These are phyloP conservation scores for Peronosclerospora sorghi DNA, from an alignment of 352 stramenopile species.

Conservation along the genomic window DNA sequence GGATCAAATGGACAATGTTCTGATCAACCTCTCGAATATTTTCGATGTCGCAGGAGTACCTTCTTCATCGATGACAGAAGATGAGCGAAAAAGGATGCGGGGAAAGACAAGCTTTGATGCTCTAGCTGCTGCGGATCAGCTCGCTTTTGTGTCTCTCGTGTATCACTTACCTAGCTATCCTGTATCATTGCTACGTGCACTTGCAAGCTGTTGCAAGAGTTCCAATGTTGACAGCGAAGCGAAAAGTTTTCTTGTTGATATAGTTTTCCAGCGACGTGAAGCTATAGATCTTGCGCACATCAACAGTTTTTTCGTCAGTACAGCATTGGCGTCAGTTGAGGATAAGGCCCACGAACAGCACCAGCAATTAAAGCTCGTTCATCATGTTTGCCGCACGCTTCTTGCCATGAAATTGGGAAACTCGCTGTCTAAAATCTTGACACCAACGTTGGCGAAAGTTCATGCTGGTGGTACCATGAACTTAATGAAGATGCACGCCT, in stretches of 20 bases:
- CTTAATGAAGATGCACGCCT: slow-evolving; percentile 40
- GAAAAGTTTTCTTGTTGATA: slow-evolving; percentile 80
- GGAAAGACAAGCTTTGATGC: slow-evolving; percentile 41
- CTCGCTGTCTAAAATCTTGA: slow-evolving; percentile 58
- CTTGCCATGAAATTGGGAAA: slow-evolving; percentile 53
- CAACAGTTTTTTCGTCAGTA: slow-evolving; percentile 74
- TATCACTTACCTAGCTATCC: slow-evolving; percentile 70
- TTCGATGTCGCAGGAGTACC: slow-evolving; percentile 37
- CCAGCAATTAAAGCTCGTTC: slow-evolving; percentile 46
- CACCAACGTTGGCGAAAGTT: slow-evolving; percentile 44
- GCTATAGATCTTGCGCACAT: slow-evolving; percentile 60
- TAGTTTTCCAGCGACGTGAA: slow-evolving; percentile 54
- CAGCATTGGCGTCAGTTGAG: slow-evolving; percentile 32
- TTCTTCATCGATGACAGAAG: slow-evolving; percentile 14
- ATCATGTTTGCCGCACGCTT: slow-evolving; percentile 56
- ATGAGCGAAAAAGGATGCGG: slow-evolving; percentile 17
- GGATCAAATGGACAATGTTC: slow-evolving; percentile 39
- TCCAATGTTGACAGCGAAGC: slow-evolving; percentile 37
- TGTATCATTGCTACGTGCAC: slow-evolving; percentile 46
- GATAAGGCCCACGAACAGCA: slow-evolving; percentile 8
- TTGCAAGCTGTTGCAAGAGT: slow-evolving; percentile 73
- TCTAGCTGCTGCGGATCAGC: slow-evolving; percentile 34
- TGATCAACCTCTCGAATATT: slow-evolving; percentile 49
- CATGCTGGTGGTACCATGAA: slow-evolving; percentile 24
- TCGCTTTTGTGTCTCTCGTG: slow-evolving; percentile 60